A percentile compares a stretch with the other conserved stretches of the same genome.
Evolutionary conservation across 2,329 filamentous ascomycete species (phyloP).

Genomic region (Paecilomyces formosus): DNA sequence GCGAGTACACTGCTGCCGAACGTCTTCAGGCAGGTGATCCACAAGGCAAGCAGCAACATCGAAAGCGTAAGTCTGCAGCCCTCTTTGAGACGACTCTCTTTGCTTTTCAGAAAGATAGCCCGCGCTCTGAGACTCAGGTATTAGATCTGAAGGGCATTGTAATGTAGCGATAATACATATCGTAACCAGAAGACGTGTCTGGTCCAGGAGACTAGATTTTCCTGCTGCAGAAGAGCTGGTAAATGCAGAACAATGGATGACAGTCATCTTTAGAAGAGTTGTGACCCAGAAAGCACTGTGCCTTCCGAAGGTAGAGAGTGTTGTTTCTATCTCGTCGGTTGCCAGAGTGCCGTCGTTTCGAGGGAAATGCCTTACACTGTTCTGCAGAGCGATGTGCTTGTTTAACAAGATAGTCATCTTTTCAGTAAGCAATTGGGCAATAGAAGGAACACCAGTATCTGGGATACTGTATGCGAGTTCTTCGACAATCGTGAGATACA

Average conservation of each 20-base stretch:
- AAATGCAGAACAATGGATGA: slow-evolving; percentile 33
- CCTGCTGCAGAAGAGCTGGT: slow-evolving; percentile 15
- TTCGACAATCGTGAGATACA: slow-evolving; percentile 33
- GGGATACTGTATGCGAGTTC: slow-evolving; percentile 30
- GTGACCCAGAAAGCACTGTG: slow-evolving; percentile 33
- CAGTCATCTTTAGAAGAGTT: slow-evolving; percentile 31
- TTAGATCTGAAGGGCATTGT: slow-evolving; percentile 23
- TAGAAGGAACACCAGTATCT: slow-evolving; percentile 20
- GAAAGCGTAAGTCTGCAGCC: slow-evolving; percentile 33
- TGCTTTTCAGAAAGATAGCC: slow-evolving; percentile 22
- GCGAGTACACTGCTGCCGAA: slow-evolving; percentile 33
- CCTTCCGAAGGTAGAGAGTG: slow-evolving; percentile 20
- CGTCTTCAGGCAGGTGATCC: slow-evolving; percentile 38
- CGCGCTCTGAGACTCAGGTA: slow-evolving; percentile 21
- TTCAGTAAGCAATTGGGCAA: slow-evolving; percentile 30
- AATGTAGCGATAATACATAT: slow-evolving; percentile 35
- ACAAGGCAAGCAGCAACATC: slow-evolving; percentile 39
- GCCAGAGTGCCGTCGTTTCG: slow-evolving; percentile 9
- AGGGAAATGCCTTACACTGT: slow-evolving; percentile 11
- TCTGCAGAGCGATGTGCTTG: slow-evolving; percentile 24
- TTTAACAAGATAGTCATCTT: slow-evolving; percentile 33
- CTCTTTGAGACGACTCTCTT: slow-evolving; percentile 22
- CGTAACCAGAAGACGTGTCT: slow-evolving; percentile 28
- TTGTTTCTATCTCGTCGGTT: slow-evolving; percentile 8
- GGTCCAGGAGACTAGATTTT: slow-evolving; percentile 19